These are phyloP conservation scores for Coleophoma cylindrospora DNA, from an alignment of 2,329 filamentous ascomycete genomes.

Conservation along the genomic window DNA sequence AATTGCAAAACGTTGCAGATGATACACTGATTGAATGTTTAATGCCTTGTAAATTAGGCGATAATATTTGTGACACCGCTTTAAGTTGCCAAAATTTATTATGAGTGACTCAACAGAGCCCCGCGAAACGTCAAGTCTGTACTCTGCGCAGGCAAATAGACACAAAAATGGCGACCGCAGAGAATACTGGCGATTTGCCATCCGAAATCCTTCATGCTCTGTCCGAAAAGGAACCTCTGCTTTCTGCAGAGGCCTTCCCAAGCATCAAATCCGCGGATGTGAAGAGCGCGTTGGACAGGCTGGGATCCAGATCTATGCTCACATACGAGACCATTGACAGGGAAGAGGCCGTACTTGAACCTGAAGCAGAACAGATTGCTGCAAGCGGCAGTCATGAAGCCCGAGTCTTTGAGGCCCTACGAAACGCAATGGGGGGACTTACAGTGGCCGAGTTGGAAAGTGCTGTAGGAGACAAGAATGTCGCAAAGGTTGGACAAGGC, in stretches of 20 bases:
- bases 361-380: conserved; percentile 68
- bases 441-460: conserved; percentile 70
- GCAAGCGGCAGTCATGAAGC: conserved; percentile 77
- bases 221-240: conserved; percentile 56
- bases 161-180: conserved; percentile 36
- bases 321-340: conserved; percentile 77
- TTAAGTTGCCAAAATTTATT: background rate
- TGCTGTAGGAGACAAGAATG: conserved; percentile 67
- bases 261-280: conserved; percentile 59
- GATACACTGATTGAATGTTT: no score
- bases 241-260: conserved; percentile 68
- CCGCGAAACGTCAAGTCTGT: background rate
- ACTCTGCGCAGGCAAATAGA: conserved; percentile 8
- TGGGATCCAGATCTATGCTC: conserved; percentile 82
- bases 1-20: no score
- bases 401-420: conserved; percentile 72
- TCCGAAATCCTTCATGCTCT: conserved; percentile 62
- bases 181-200: conserved; percentile 49
- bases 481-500: conserved; percentile 81
- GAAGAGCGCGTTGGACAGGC: conserved; percentile 84
- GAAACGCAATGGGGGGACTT: conserved; percentile 70
- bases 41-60: no score
- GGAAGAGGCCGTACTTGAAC: conserved; percentile 72
- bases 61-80: no score
- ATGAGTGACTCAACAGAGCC: background rate